phyloP scores from a whole-genome alignment of 1,284 basidiomycete genomes.

The Puccinia novopanici region DNA sequence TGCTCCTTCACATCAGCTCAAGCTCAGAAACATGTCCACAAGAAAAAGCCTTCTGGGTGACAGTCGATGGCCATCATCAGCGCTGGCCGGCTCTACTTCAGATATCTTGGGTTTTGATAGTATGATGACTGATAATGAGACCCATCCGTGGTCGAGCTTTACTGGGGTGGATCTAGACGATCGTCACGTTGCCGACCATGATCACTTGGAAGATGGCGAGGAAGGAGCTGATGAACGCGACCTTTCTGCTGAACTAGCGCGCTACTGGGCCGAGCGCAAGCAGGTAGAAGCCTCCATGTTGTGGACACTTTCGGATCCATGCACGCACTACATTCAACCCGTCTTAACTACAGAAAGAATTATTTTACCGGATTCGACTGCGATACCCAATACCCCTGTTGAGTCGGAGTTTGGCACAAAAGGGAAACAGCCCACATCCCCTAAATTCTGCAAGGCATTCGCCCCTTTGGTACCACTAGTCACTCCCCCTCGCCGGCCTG shows the following conservation, averaged over 20 bases:
- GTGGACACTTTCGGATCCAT: conserved; percentile 50
- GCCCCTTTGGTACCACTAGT: conserved; percentile 32
- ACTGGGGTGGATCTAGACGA: conserved; percentile 28
- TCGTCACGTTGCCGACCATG: conserved; percentile 11
- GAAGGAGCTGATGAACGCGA: conserved; percentile 46
- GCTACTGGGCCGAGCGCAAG: conserved; percentile 50
- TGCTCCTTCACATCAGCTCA: conserved; percentile 60
- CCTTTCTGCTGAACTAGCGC: conserved; percentile 28
- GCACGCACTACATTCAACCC: conserved; percentile 46
- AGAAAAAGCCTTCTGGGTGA: conserved; percentile 67
- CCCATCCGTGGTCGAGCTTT: conserved; percentile 41
- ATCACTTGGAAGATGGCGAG: conserved; percentile 30
- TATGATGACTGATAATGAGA: conserved; percentile 50
- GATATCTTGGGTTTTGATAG: conserved; percentile 62
- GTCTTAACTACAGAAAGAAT: conserved; percentile 47
- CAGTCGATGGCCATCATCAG: conserved; percentile 71
- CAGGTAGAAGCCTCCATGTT: conserved; percentile 46
- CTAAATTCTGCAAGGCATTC: conserved; percentile 38
- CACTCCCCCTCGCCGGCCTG: conserved; percentile 42
- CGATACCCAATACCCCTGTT: background rate
- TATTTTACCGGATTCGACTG: background rate
- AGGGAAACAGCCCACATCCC: background rate
- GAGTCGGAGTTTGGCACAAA: background rate
- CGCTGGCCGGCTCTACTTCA: conserved; percentile 74
- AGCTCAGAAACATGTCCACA: conserved; percentile 68